Conservation (phyloP, 73 alveolate genomes). For the Effrenium voratum region DNA sequence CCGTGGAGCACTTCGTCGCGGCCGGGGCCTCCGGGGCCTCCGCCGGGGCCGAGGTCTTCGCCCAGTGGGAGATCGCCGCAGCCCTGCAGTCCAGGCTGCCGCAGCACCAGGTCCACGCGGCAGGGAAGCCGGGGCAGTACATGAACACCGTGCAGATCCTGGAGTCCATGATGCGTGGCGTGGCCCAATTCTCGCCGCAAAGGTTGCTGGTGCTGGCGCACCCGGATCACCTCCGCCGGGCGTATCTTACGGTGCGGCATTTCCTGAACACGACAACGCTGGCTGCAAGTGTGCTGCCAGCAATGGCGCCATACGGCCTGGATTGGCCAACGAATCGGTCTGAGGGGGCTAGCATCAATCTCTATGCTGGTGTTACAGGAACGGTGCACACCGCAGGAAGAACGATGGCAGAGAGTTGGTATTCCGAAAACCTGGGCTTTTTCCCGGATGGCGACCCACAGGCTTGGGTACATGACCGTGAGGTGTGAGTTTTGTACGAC, state of each 20-base stretch:
- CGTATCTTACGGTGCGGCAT: background rate
- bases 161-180: background rate
- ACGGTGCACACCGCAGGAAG: background rate
- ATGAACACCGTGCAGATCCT: conserved; percentile 24
- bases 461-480: background rate
- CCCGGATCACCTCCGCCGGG: background rate
- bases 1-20: background rate
- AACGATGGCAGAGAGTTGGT: background rate
- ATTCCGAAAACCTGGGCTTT: background rate
- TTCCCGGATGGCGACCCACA: background rate
- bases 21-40: no score
- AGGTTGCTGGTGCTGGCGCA: background rate
- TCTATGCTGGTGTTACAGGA: background rate
- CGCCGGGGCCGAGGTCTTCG: background rate
- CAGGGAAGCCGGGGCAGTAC: conserved; percentile 10
- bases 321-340: background rate
- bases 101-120: background rate
- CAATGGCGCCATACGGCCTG: background rate
- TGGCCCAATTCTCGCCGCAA: background rate
- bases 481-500: conserved; percentile 1
- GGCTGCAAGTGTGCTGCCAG: background rate
- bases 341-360: background rate
- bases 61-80: conserved; percentile 8
- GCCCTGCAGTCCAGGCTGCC: background rate
- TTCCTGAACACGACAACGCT: no score